These are phyloP conservation scores for Fusarium phyllophilum DNA, from an alignment of 2,329 filamentous ascomycete species.

Conservation along the genomic window DNA sequence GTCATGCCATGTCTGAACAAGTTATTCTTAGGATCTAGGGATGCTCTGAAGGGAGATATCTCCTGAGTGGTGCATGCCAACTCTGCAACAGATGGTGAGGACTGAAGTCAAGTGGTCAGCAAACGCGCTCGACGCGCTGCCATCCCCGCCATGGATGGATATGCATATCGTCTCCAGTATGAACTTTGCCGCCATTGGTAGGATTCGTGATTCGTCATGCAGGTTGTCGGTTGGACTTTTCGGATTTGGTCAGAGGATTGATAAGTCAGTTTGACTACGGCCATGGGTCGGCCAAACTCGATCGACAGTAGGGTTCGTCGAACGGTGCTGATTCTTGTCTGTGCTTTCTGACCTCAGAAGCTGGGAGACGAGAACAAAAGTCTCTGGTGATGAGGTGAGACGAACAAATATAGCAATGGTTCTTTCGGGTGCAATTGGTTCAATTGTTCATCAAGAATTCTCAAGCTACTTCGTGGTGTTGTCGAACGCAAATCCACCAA, in stretches of 20 bases:
- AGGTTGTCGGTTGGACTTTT: conserved; percentile 18
- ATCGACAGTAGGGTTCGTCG: conserved; percentile 39
- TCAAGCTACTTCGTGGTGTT: background rate
- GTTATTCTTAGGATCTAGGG: background rate
- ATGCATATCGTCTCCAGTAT: conserved; percentile 15
- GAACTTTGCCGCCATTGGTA: conserved; percentile 34
- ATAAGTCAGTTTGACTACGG: conserved; percentile 10
- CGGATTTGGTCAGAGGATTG: conserved; percentile 11
- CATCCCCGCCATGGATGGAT: conserved; percentile 33
- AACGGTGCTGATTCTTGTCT: conserved; percentile 17
- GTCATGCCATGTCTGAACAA: background rate
- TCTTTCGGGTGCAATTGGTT: background rate
- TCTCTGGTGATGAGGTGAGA: background rate
- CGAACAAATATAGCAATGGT: background rate
- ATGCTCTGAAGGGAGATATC: conserved; percentile 23
- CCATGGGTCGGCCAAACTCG: conserved; percentile 26
- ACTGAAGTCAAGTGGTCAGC: conserved; percentile 28
- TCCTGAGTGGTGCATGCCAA: conserved; percentile 37
- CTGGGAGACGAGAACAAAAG: background rate
- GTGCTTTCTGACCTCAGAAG: conserved; percentile 14
- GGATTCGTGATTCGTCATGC: conserved; percentile 25
- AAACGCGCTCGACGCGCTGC: conserved; percentile 41
- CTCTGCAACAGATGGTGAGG: conserved; percentile 30
- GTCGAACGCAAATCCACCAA: background rate
- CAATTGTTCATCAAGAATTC: background rate